Evolutionary conservation across 352 stramenopile species (phyloP), one percentile per base, ranked within the genome.

Genomic region (Phytophthora constricta): DNA sequence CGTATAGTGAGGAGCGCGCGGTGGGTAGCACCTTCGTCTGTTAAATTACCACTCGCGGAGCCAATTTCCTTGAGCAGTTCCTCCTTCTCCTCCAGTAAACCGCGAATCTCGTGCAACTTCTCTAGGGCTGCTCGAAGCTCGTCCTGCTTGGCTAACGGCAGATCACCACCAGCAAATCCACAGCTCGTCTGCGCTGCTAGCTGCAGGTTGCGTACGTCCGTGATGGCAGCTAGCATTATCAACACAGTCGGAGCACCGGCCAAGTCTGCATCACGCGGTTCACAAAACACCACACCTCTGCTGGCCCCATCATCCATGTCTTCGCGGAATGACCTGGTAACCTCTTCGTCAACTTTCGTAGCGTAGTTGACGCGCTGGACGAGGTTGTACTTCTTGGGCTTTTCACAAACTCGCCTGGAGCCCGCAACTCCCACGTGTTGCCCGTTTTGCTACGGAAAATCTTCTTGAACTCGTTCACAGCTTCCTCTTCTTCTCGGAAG

Each of bases 361-460:
- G 80, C 69, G 33, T 80, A 76, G 37, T 84, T 84, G 5, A 84
- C 69, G 13, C 82, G 82, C 56, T 90, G 77, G 4, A 92, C 71
- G 22, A 94, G 74, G 43, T 91, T 92, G 63, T 94, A 94, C 70
- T 92, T 92, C 28, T 80, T 77, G 20, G 34, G 49, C 20, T 90
- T 80, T 91, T 91, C 4, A 77, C 64, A 49, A 91, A 94, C 7
- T 72, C 57, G 0, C 42, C 52, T n/a, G 55, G 49, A 2, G 55
- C 47, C 19, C 82, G 70, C 5, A 72, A 67, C 11, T 86, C 72
- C 80, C 84, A 94, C 17, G 79, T 70, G 34, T 92, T 94, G 10
- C 82, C 79, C 0, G 86, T 93, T 67, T 94, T 94, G n/a, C 77
- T 72, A 3, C 76, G 68, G 57, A 94, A 94, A 43, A 92, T 90